Evolutionary conservation across 805 yeast species (phyloP).

Genomic region (Groenewaldozyma tartarivorans): DNA sequence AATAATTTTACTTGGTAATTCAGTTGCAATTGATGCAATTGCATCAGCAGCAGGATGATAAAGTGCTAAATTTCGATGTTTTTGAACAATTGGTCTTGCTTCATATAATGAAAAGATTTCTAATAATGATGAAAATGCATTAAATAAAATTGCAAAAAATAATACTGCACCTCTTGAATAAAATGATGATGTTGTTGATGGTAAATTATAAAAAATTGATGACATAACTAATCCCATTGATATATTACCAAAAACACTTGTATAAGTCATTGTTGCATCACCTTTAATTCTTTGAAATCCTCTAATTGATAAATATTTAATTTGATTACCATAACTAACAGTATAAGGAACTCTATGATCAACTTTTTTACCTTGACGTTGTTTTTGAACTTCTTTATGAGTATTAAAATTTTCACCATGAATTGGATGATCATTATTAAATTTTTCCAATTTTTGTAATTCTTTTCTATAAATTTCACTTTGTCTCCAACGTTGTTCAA

Average conservation of each 20-base stretch:
- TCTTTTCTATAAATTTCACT: constrained; percentile 33
- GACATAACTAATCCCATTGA: constrained; percentile 48
- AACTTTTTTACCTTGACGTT: constrained; percentile 24
- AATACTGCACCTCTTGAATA: constrained; percentile 51
- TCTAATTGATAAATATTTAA: constrained; percentile 37
- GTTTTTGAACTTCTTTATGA: constrained; percentile 24
- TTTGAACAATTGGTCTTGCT: constrained; percentile 47
- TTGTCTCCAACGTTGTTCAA: constrained; percentile 40
- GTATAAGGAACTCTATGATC: constrained; percentile 33
- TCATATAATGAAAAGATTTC: constrained; percentile 37
- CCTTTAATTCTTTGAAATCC: constrained; percentile 46
- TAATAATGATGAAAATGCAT: constrained; percentile 36
- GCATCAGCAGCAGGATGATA: constrained; percentile 61
- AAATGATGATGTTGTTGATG: constrained; percentile 41
- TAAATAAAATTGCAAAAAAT: constrained; percentile 44
- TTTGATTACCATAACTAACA: constrained; percentile 35
- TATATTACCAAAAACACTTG: constrained; percentile 36
- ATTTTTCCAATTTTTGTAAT: constrained; percentile 34
- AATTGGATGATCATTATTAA: constrained; percentile 16
- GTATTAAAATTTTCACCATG: constrained; percentile 19
- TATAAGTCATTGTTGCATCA: constrained; percentile 38
- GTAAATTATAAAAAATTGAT: constrained; percentile 45
- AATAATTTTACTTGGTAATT: constrained; percentile 42
- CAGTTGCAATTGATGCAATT: constrained; percentile 49
- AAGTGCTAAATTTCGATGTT: constrained; percentile 48